Base-by-base conservation (phyloP, 495 filamentous ascomycete genomes). In the Entonaema liquescens region DNA sequence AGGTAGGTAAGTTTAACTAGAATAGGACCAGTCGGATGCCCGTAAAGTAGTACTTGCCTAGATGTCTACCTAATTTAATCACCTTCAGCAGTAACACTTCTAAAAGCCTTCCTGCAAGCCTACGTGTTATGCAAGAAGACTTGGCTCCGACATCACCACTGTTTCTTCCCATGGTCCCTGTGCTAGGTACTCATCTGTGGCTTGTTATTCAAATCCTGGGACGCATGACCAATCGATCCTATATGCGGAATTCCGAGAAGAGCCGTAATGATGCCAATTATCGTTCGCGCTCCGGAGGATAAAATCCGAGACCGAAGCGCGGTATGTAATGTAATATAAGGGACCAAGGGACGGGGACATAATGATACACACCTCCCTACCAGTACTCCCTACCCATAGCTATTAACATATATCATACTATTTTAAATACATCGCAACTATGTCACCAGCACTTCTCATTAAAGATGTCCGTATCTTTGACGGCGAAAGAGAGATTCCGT, bases 401-500 rank as follows among this genome's bases (percentile, higher is more conserved):
- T 7, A 7, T 33, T 33, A 33, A 7, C 31, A 33, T 3, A 21
- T 47, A 47, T 47, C 19, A 3, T 21, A 5, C 19, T 23, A 23
- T 1, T 47, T 21, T 3, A 47, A 21, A 21, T 3, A 21, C 8
- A 3, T 17, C 0, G 28, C 13, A 29, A 53, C 5, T 11, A 53
- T 53, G 49, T 26, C 49, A 23, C 25, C 49, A 26, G 7, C 23
- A n/a, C 5, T 53, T 12, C 25, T 53, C 28, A 53, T 53, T 12
- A 53, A 26, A 26, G 49, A 53, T 25, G 49, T 53, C 31, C 19
- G 54, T 36, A 35, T 36, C 31, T 57, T 36, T 25, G 29, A 57
- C 17, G 67, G 67, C 25, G 67, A 70, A 52, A 61, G 53, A 28
- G 67, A 70, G 29, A 61, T 70, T 0, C n/a, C 55, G 19, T 21